Percentiles rank a stretch among this genome's conserved stretches.
Evolutionary conservation across 1,284 basidiomycete species (phyloP).

Genomic region (Ceratobasidium sp.): DNA sequence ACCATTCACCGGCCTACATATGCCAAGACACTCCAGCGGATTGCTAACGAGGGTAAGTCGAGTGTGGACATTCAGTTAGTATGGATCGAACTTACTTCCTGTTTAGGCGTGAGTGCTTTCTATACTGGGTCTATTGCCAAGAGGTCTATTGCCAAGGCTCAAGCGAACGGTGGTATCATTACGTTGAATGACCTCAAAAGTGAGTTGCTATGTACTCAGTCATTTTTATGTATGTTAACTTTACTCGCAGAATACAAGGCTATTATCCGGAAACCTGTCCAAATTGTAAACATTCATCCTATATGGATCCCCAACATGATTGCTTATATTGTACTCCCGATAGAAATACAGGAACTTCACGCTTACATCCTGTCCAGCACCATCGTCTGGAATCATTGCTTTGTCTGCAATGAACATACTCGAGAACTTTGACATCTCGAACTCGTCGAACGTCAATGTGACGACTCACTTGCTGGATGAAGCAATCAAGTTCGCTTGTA

Average conservation of each 20-base stretch:
- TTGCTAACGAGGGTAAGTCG: constrained; percentile 24
- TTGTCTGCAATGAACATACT: constrained; percentile 39
- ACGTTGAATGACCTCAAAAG: constrained; percentile 33
- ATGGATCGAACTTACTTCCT: background rate
- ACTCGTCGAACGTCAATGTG: constrained; percentile 23
- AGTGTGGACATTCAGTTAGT: background rate
- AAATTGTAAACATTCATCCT: constrained; percentile 1
- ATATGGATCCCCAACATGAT: background rate
- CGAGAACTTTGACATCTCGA: constrained; percentile 33
- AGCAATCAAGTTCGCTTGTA: constrained; percentile 37
- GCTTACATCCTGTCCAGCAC: constrained; percentile 37
- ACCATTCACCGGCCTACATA: constrained; percentile 34
- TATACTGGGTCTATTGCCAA: constrained; percentile 39
- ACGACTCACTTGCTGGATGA: constrained; percentile 39
- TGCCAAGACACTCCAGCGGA: constrained; percentile 37
- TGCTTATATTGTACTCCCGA: background rate
- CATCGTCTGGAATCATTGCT: constrained; percentile 40
- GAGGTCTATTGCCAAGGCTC: constrained; percentile 19
- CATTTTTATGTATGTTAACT: background rate
- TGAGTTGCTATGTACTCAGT: background rate
- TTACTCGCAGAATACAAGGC: constrained; percentile 31
- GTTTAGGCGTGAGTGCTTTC: constrained; percentile 20
- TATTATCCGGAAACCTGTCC: constrained; percentile 34
- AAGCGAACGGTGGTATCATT: constrained; percentile 39
- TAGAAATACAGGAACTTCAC: constrained; percentile 37